A percentile compares a stretch with the other conserved stretches of the same genome.
These are phyloP conservation scores for Trametes sp. DNA, from an alignment of 1,284 basidiomycete species.

Conservation along the genomic window DNA sequence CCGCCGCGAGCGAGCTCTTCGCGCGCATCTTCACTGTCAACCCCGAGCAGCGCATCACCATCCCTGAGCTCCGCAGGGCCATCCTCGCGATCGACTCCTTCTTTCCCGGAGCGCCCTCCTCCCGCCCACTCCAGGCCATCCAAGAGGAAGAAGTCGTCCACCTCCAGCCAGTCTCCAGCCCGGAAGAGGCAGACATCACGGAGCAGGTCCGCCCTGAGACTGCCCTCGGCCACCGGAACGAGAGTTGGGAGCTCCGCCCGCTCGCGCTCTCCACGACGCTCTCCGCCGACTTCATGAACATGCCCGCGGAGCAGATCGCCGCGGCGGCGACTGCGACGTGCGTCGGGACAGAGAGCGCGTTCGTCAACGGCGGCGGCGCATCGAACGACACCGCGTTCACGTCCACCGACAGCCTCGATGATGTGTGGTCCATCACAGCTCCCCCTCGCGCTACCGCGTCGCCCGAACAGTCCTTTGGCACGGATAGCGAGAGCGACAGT, in stretches of 20 bases:
- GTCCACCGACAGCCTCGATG: slow-evolving; percentile 17
- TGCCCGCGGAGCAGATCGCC: slow-evolving; percentile 11
- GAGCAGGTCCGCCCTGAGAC: slow-evolving; percentile 9
- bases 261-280: slow-evolving; percentile 14
- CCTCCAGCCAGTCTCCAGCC: neutral
- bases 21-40: slow-evolving; percentile 38
- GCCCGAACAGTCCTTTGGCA: slow-evolving; percentile 7
- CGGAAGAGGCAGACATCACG: slow-evolving; percentile 25
- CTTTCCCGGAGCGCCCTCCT: slow-evolving; percentile 29
- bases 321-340: slow-evolving; percentile 20
- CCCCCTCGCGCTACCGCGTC: slow-evolving; percentile 13
- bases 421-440: slow-evolving; percentile 16
- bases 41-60: slow-evolving; percentile 36
- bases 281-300: slow-evolving; percentile 21
- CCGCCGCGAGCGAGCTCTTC: slow-evolving; percentile 47
- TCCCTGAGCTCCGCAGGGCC: slow-evolving; percentile 37
- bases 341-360: slow-evolving; percentile 18
- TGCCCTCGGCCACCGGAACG: slow-evolving; percentile 4
- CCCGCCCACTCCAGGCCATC: slow-evolving; percentile 10
- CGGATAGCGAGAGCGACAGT: slow-evolving; percentile 22
- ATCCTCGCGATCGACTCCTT: slow-evolving; percentile 38
- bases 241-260: slow-evolving; percentile 20
- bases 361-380: neutral
- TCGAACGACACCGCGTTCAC: slow-evolving; percentile 2
- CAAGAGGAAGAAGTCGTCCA: neutral